Percentiles rank a stretch among this genome's conserved stretches.
These are phyloP conservation scores for Omphalotus olearius DNA, from an alignment of 1,284 basidiomycete species.

Conservation along the genomic window DNA sequence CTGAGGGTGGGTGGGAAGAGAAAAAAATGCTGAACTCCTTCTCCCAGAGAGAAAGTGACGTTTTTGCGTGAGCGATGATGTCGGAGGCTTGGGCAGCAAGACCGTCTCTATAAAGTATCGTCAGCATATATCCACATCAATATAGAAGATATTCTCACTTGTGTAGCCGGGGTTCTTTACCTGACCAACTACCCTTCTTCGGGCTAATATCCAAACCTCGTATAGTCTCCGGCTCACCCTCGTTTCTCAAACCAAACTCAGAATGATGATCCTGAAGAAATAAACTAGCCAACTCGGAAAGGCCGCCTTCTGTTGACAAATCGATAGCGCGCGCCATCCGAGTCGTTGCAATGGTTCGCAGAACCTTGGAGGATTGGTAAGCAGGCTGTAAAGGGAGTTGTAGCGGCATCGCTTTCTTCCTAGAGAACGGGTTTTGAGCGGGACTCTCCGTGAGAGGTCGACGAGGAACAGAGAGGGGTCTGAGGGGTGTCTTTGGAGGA, in stretches of 20 bases:
- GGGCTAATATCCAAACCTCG: conserved; percentile 35
- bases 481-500: not conserved
- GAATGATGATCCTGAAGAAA: conserved; percentile 32
- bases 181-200: conserved; percentile 25
- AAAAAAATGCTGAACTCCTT: conserved; percentile 25
- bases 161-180: conserved; percentile 22
- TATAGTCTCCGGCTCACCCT: conserved; percentile 25
- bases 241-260: conserved; percentile 20
- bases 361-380: conserved; percentile 12
- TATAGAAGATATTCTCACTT: no score
- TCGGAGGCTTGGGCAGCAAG: conserved; percentile 36
- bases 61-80: conserved; percentile 28
- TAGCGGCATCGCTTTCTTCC: conserved; percentile 13
- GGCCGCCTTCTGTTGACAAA: conserved; percentile 32
- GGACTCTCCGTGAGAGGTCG: not conserved
- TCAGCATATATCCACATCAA: no score
- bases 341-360: conserved; percentile 37
- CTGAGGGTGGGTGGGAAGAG: conserved; percentile 15
- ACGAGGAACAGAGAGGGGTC: conserved; percentile 2
- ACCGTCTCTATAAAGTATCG: conserved; percentile 30
- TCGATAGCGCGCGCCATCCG: conserved; percentile 37
- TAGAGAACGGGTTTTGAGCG: not conserved
- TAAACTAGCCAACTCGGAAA: conserved; percentile 37
- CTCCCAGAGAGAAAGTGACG: conserved; percentile 37
- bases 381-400: conserved; percentile 13